Evolutionary conservation across 306 rosid genomes (phyloP).

Genomic region (Urtica urens): DNA sequence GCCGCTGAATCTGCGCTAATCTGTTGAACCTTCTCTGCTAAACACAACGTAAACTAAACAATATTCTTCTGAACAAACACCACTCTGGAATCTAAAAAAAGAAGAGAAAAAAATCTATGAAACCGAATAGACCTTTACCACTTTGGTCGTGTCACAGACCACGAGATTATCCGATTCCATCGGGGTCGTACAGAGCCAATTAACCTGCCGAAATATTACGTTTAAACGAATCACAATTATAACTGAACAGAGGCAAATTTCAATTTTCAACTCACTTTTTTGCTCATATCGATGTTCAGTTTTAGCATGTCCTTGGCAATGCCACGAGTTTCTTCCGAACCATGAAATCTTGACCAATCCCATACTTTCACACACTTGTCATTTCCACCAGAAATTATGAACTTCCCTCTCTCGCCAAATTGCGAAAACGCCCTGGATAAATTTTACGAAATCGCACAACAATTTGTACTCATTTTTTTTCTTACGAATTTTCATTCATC

Average conservation of each 20-base stretch:
- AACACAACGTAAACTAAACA: no score
- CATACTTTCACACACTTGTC: slow-evolving; percentile 75
- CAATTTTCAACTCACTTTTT: slow-evolving; percentile 45
- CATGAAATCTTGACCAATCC: slow-evolving; percentile 52
- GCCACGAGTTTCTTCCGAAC: slow-evolving; percentile 19
- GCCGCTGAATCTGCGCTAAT: neutral
- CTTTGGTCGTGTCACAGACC: slow-evolving; percentile 79
- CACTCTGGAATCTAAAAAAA: no score
- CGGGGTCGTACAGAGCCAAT: slow-evolving; percentile 73
- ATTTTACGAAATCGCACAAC: slow-evolving; percentile 4
- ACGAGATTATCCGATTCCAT: slow-evolving; percentile 70
- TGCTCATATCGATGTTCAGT: slow-evolving; percentile 42
- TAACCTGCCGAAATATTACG: slow-evolving; percentile 47
- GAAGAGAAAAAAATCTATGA: no score
- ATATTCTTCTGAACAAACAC: no score
- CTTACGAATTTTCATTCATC: slow-evolving; percentile 9
- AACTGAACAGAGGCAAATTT: neutral
- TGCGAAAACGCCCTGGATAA: slow-evolving; percentile 62
- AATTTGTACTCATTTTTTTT: neutral
- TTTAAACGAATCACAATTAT: slow-evolving; percentile 4
- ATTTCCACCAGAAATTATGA: slow-evolving; percentile 77
- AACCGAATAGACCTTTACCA: slow-evolving; percentile 64
- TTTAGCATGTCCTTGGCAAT: slow-evolving; percentile 14
- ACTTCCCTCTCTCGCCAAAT: slow-evolving; percentile 81
- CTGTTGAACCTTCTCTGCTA: neutral